Base-by-base conservation (phyloP, 2,329 filamentous ascomycete genomes). In the Hymenoscyphus infarciens region DNA sequence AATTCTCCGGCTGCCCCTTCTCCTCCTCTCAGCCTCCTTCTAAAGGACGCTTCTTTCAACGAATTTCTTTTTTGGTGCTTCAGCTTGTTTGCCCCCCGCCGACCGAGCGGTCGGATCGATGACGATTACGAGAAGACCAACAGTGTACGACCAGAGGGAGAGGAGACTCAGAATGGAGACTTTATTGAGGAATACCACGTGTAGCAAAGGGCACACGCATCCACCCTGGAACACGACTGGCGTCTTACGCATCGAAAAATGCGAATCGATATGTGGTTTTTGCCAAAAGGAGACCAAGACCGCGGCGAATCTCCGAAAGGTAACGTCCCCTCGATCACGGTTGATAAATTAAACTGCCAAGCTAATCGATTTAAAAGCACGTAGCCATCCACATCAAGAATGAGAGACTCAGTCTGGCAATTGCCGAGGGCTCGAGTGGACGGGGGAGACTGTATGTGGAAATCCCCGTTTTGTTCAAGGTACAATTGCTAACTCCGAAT, bases 381-480 rank as follows among this genome's bases (percentile, higher is more conserved):
- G 71, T 71, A 45, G 69, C 69, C 3, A 70, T 72, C 56, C 70
- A 72, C 63, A 72, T 72, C 56, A 71, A 71, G 59, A 72, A 72
- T 57, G 70, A 72, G 59, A 59, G 68, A 15, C 63, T 72, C 19
- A 66, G 67, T 55, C 63, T 72, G 3, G 66, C 63, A 6, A 72
- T 72, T 59, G 69, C 71, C 2, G 70, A 72, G 59, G 69, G 70
- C 5, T 67, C 66, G 5, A 72, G 68, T 64, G 69, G 71, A 3
- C 59, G 69, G 59, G 69, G 68, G 33, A 66, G 68, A 65, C 60
- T 72, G 71, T 72, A 62, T 59, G 69, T 66, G n/a, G 19, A 13
- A 52, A 52, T 13, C 45, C 22, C 13, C 45, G 8, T 22, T 52
- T 22, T 52, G 11, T 8, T 52, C 45, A 7, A 27, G 35, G 15